Evolutionary conservation across 257 asterid genomes (phyloP), one percentile per base, ranked within the genome.

Genomic region (Apocynum venetum): DNA sequence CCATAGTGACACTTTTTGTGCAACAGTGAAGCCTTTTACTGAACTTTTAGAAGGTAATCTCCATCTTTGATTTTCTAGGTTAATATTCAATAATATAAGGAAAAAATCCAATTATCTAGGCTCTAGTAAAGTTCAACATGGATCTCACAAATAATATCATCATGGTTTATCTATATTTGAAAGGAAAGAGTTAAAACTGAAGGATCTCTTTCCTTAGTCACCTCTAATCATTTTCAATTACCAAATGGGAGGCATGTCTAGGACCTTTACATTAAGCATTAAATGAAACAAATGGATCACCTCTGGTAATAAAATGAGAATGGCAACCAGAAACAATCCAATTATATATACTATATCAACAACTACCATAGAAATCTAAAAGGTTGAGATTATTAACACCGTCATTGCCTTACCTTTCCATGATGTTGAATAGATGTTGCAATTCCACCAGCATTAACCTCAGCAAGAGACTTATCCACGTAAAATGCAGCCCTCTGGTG

Each of bases 401-500:
- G 7, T 68, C 40, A 80, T 3, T 48, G 13, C 20, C 84, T 65
- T 80, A 95, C 99, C 94, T 96, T 96, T 80, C 99, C 99, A 69
- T 96, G 98, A 87, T 89, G 97, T 77, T 91, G 99, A 83, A 90
- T 68, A 57, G 97, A 89, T 70, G 97, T 88, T 65, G 98, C 98
- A 80, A 93, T 93, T 49, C 99, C 99, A 77, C 99, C 98, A 78
- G 95, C 92, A 76, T 90, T 89, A 85, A 91, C 91, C 89, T 96
- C 99, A 17, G 94, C 88, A n/a, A 93, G 96, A 78, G 97, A 93
- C 84, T 90, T 96, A 72, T 96, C 97, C 75, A 76, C 91, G 55
- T 93, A 96, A 88, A 96, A 85, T 77, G 98, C 98, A 83, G 98
- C 99, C 83, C 89, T 91, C 86, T 96, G 99, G 76, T 96, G 99